These are phyloP conservation scores for Penicillium waksmanii DNA, from an alignment of 495 filamentous ascomycete genomes.

Conservation along the genomic window DNA sequence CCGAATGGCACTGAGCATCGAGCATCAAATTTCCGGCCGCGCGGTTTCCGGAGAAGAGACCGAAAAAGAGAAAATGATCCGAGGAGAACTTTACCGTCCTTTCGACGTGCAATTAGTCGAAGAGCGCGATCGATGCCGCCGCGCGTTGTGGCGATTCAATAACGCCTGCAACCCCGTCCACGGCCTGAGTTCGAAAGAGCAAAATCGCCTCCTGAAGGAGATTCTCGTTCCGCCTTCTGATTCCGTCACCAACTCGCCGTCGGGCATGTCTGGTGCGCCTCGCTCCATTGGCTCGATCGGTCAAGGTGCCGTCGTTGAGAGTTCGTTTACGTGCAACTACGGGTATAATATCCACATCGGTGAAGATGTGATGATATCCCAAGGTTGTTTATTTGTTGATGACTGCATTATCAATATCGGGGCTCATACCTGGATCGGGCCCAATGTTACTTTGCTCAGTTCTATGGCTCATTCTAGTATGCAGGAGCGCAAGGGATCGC, in stretches of 20 bases:
- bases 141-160: conserved; percentile 87
- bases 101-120: conserved; percentile 77
- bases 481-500: conserved; percentile 71
- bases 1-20: conserved; percentile 50
- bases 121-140: conserved; percentile 85
- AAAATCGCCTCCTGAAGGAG: conserved; percentile 76
- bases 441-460: conserved; percentile 85
- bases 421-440: conserved; percentile 75
- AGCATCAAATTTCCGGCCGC: conserved; percentile 45
- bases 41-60: conserved; percentile 50
- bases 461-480: conserved; percentile 77
- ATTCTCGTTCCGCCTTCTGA: conserved; percentile 58
- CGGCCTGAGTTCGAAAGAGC: conserved; percentile 76
- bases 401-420: conserved; percentile 76
- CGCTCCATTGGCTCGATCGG: conserved; percentile 65
- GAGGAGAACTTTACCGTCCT: conserved; percentile 77
- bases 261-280: conserved; percentile 35
- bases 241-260: conserved; percentile 51
- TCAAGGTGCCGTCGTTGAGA: conserved; percentile 77
- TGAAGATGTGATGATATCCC: conserved; percentile 81
- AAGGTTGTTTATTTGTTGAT: conserved; percentile 87
- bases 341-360: conserved; percentile 93
- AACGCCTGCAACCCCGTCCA: conserved; percentile 79
- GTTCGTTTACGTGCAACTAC: conserved; percentile 93
- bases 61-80: conserved; percentile 94